Percentiles rank a stretch among this genome's conserved stretches.
phyloP scores from a whole-genome alignment of 768 basidiomycete species.

The Mycena polygramma region DNA sequence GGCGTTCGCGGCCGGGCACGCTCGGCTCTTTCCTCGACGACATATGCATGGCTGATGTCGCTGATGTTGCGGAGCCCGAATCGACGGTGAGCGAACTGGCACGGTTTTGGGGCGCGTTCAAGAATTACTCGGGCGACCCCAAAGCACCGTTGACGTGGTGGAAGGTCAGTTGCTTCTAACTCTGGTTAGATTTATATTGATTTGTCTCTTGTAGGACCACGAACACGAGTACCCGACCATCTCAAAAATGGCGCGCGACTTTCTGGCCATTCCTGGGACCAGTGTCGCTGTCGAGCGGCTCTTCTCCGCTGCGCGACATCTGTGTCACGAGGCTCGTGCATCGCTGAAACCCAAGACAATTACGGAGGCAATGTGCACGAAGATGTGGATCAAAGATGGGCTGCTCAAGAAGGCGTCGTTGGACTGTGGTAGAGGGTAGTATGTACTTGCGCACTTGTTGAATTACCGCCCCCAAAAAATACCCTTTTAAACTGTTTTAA shows the following conservation, averaged over 20 bases:
- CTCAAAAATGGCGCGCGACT: slow-evolving; percentile 12
- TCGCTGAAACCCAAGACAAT: slow-evolving; percentile 2
- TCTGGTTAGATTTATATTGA: too few species aligned
- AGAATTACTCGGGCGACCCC: neutral
- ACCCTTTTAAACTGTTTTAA: too few species aligned
- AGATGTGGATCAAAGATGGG: neutral
- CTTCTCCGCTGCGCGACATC: neutral
- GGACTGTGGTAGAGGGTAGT: too few species aligned
- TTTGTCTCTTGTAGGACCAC: neutral
- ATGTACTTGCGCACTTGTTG: too few species aligned
- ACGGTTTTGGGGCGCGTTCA: neutral
- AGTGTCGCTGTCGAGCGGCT: neutral
- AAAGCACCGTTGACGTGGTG: neutral
- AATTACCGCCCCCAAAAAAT: too few species aligned
- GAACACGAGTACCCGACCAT: neutral
- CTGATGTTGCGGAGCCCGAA: neutral
- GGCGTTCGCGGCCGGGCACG: neutral
- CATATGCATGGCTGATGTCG: neutral
- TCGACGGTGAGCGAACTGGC: neutral
- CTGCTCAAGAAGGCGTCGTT: too few species aligned
- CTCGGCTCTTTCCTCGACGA: neutral
- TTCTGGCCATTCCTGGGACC: slow-evolving; percentile 12
- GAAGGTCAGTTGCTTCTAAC: too few species aligned
- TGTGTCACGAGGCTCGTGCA: slow-evolving; percentile 10
- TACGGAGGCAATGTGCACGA: slow-evolving; percentile 8